Evolutionary conservation across 1,284 basidiomycete genomes (phyloP).

Genomic region (Trichosporon sp.): DNA sequence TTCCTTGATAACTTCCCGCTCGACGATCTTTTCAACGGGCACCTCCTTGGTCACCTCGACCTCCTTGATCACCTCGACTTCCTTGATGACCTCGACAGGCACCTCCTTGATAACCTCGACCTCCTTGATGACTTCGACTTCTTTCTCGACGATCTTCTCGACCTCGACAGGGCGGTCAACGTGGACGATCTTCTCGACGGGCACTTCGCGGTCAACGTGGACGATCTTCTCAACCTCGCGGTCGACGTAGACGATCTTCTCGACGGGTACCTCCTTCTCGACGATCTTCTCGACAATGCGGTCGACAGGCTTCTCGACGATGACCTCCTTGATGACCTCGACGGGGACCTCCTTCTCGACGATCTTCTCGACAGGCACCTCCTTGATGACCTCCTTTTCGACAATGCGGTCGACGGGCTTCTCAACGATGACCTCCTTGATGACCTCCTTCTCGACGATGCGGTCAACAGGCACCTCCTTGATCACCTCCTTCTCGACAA

Average conservation of each 20-base stretch:
- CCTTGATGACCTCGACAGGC: slow-evolving; percentile 30
- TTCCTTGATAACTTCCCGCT: slow-evolving; percentile 17
- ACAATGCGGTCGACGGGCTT: slow-evolving; percentile 42
- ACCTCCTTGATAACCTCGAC: slow-evolving; percentile 27
- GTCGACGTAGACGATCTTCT: slow-evolving; percentile 44
- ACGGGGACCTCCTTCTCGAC: slow-evolving; percentile 44
- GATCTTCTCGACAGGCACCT: slow-evolving; percentile 38
- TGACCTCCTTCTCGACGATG: slow-evolving; percentile 34
- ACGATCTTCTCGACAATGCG: slow-evolving; percentile 26
- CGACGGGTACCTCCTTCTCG: slow-evolving; percentile 30
- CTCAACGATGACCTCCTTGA: slow-evolving; percentile 46
- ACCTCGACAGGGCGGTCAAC: slow-evolving; percentile 42
- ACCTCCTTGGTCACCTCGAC: slow-evolving; percentile 39
- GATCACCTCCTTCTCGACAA: slow-evolving; percentile 30
- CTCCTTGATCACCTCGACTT: slow-evolving; percentile 32
- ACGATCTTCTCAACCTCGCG: slow-evolving; percentile 38
- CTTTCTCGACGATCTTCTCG: slow-evolving; percentile 30
- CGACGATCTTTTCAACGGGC: slow-evolving; percentile 32
- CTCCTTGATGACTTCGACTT: slow-evolving; percentile 37
- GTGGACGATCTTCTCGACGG: slow-evolving; percentile 33
- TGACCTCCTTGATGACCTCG: slow-evolving; percentile 39
- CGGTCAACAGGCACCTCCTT: slow-evolving; percentile 33
- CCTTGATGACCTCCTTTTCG: slow-evolving; percentile 17
- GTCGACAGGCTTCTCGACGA: slow-evolving; percentile 38
- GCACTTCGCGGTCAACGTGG: slow-evolving; percentile 41